A percentile compares a stretch with the other conserved stretches of the same genome.
Evolutionary conservation across 228 moss, liverwort and hornwort species (phyloP).

Genomic region (Sphagnum magellanicum): DNA sequence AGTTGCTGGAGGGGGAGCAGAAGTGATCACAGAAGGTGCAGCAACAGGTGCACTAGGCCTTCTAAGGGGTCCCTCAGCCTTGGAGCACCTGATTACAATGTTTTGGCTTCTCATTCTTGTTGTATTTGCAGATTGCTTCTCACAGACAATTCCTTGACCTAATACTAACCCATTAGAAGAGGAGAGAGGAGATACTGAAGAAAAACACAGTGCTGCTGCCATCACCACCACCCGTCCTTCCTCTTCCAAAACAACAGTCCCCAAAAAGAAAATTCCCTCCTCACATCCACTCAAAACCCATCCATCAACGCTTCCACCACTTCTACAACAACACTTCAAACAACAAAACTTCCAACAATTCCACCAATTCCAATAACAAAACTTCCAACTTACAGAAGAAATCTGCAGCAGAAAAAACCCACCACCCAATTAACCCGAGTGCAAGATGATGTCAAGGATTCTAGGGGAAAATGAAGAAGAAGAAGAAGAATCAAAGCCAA

Average conservation of each 20-base stretch:
- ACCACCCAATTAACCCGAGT: too few relatives aligned
- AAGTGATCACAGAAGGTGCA: constrained; percentile 44
- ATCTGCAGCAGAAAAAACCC: too few relatives aligned
- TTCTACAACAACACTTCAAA: neutral
- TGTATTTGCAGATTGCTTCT: neutral
- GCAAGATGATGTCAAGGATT: too few relatives aligned
- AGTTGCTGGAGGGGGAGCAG: constrained; percentile 39
- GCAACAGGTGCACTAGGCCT: constrained; percentile 31
- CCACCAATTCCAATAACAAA: too few relatives aligned
- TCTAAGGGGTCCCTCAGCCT: constrained; percentile 53
- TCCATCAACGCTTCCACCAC: neutral
- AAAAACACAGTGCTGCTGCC: constrained; percentile 7
- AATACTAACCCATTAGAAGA: neutral
- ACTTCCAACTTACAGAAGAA: too few relatives aligned
- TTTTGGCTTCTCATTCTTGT: neutral
- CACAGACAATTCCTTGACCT: neutral
- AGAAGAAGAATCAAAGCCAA: too few relatives aligned
- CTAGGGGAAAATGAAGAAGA: too few relatives aligned
- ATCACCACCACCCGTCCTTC: constrained; percentile 1
- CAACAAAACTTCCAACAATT: neutral
- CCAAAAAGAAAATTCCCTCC: neutral
- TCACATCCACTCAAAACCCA: neutral
- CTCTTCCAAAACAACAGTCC: neutral
- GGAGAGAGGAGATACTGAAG: neutral
- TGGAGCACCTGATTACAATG: constrained; percentile 17